Conservation (phyloP, 495 filamentous ascomycete genomes). For the Aspergillus homomorphus region DNA sequence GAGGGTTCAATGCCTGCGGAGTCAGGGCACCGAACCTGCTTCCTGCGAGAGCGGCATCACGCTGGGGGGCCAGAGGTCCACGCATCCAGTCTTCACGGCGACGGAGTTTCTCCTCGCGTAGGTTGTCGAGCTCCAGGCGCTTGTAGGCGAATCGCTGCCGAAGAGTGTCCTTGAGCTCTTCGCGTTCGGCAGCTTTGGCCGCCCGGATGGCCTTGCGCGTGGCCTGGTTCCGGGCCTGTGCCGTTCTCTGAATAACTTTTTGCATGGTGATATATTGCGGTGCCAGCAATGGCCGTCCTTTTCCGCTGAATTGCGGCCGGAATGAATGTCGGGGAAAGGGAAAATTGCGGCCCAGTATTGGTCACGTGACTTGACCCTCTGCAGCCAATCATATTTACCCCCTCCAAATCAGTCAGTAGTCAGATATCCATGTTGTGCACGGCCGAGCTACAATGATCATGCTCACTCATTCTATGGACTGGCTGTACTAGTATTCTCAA, state of each 20-base stretch:
- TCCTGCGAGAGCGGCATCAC: conserved; percentile 55
- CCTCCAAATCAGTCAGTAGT: no score
- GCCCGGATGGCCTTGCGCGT: conserved; percentile 45
- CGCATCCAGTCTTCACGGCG: conserved; percentile 70
- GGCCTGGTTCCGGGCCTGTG: conserved; percentile 62
- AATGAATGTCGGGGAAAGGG: conserved; percentile 25
- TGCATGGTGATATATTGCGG: conserved; percentile 55
- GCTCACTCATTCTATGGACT: no score
- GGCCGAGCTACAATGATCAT: no score
- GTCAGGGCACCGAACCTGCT: conserved; percentile 51
- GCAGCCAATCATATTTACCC: background rate
- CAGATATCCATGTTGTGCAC: no score
- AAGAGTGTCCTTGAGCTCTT: conserved; percentile 31
- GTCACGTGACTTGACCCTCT: conserved; percentile 14
- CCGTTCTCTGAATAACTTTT: conserved; percentile 67
- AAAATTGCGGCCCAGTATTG: conserved; percentile 36
- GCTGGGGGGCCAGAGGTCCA: conserved; percentile 70
- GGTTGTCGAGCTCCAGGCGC: conserved; percentile 27
- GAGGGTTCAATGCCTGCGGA: conserved; percentile 32
- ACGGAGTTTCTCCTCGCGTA: conserved; percentile 30
- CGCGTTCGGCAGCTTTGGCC: conserved; percentile 34
- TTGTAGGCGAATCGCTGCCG: conserved; percentile 35
- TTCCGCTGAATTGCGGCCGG: conserved; percentile 11
- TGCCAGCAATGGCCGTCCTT: conserved; percentile 32
- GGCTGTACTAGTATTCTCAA: no score